Conservation (phyloP, 1,139 yeast genomes). For the Yamadazyma sp. region DNA sequence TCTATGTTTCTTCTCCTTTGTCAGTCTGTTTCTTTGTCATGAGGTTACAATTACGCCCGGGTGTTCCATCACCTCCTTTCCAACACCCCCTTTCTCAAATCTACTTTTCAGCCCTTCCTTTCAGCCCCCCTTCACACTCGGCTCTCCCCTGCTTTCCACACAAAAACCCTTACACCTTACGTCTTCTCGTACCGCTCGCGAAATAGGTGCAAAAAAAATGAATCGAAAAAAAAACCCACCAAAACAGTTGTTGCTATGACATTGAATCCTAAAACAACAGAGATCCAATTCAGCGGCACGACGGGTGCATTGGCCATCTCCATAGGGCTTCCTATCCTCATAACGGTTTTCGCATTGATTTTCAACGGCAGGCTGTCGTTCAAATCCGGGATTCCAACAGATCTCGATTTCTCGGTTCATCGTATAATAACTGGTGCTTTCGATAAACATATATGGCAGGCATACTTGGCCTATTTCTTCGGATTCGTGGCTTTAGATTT, state of each 20-base stretch:
- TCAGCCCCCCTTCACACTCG: too few relatives aligned
- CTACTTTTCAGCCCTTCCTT: too few relatives aligned
- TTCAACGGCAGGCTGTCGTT: conserved; percentile 54
- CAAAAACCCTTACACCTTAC: not conserved
- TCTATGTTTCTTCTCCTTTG: too few relatives aligned
- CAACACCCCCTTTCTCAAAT: too few relatives aligned
- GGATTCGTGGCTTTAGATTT: conserved; percentile 63
- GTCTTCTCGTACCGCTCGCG: not conserved
- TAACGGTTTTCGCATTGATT: conserved; percentile 58
- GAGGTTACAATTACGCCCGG: too few relatives aligned
- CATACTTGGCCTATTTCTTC: conserved; percentile 75
- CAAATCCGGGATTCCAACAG: conserved; percentile 46
- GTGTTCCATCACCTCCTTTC: too few relatives aligned
- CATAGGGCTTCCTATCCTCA: conserved; percentile 63
- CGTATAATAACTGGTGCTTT: conserved; percentile 24
- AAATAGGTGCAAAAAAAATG: conserved; percentile 1
- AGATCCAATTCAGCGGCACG: conserved; percentile 75
- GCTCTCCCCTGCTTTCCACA: too few relatives aligned
- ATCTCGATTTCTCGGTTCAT: conserved; percentile 22
- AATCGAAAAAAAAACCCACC: not conserved
- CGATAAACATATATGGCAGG: conserved; percentile 54
- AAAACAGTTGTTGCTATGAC: conserved; percentile 4
- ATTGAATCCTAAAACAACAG: conserved; percentile 70
- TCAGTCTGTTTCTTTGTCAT: too few relatives aligned
- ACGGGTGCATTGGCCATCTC: conserved; percentile 72